These are phyloP conservation scores for Coniella lustricola DNA, from an alignment of 2,329 filamentous ascomycete species.

Conservation along the genomic window DNA sequence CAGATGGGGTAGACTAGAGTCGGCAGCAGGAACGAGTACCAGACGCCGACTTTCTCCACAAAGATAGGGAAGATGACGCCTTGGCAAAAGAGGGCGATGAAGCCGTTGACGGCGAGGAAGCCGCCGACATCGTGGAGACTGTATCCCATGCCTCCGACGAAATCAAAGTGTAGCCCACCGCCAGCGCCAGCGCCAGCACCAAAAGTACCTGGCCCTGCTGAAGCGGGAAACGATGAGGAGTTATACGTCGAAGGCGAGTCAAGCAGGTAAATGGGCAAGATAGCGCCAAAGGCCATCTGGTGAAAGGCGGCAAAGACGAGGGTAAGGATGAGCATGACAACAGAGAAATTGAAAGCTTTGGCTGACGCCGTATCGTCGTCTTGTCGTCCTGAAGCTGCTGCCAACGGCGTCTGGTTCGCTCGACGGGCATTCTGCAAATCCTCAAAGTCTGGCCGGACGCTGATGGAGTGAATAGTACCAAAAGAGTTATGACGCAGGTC, in stretches of 20 bases:
- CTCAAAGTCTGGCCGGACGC: constrained; percentile 21
- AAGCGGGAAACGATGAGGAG: background rate
- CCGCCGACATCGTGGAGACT: constrained; percentile 60
- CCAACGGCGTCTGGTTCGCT: constrained; percentile 14
- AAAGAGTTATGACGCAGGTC: constrained; percentile 32
- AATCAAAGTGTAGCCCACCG: constrained; percentile 25
- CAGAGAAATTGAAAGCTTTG: constrained; percentile 30
- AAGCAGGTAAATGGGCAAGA: constrained; percentile 37
- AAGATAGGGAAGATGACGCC: constrained; percentile 43
- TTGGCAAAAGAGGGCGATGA: constrained; percentile 67
- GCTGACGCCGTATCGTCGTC: constrained; percentile 14
- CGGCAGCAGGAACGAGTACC: constrained; percentile 58
- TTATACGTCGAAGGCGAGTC: constrained; percentile 25
- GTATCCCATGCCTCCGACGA: constrained; percentile 58
- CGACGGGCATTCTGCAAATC: constrained; percentile 4
- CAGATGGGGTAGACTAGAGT: constrained; percentile 59
- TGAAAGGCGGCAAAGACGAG: constrained; percentile 37
- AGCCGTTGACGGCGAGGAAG: constrained; percentile 60
- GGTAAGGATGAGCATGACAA: constrained; percentile 35
- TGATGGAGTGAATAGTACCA: constrained; percentile 35
- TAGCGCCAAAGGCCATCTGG: constrained; percentile 37
- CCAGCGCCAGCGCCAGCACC: constrained; percentile 12
- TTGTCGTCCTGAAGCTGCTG: background rate
- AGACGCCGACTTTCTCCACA: constrained; percentile 53
- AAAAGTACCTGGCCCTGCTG: too few relatives aligned